Conservation (phyloP, 306 rosid genomes). For the Fragaria nilgerrensis region DNA sequence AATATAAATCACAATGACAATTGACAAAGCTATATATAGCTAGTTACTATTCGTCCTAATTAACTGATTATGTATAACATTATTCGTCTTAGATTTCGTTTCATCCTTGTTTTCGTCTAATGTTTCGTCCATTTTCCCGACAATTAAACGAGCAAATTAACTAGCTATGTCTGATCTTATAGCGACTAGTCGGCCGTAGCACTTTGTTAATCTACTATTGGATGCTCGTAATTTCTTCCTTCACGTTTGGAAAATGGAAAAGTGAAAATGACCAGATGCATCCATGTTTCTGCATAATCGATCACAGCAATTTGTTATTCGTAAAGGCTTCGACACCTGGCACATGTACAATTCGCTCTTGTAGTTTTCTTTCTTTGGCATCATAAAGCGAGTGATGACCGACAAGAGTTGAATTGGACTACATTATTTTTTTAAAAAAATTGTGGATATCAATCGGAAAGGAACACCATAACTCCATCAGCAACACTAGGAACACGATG, state of each 20-base stretch:
- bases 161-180: background rate
- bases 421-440: background rate
- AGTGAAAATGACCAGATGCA: background rate
- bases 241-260: background rate
- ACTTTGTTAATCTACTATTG: background rate
- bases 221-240: background rate
- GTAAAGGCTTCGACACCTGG: background rate
- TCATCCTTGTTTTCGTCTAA: slow-evolving; percentile 11
- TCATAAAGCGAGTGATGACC: background rate
- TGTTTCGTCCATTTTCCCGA: slow-evolving; percentile 11
- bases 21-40: too few relatives aligned
- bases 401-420: background rate
- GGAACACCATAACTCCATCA: background rate
- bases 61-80: background rate
- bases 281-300: background rate
- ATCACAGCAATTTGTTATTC: background rate
- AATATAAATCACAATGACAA: too few relatives aligned
- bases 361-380: background rate
- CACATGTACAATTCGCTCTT: background rate
- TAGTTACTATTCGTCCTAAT: background rate
- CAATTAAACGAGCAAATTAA: background rate
- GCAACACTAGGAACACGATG: background rate
- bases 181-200: background rate
- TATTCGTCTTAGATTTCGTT: slow-evolving; percentile 23
- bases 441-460: background rate